Conservation (phyloP, 345 rosid species). For the Capsella bursapastoris region DNA sequence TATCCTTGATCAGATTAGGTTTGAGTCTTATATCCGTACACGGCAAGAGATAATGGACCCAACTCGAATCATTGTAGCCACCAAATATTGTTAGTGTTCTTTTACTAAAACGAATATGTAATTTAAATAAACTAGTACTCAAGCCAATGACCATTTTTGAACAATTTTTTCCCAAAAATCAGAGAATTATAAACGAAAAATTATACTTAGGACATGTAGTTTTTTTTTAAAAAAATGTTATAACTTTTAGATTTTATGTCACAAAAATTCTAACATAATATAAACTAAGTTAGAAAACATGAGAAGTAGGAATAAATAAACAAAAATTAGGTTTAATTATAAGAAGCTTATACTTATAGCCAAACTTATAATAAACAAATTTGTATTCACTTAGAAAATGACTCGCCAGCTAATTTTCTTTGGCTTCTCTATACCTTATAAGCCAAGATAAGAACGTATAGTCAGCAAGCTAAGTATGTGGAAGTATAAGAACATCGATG, state of each 20-base stretch:
- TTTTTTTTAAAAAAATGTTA: neutral
- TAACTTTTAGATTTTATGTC: too few relatives aligned
- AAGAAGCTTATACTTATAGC: neutral
- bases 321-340: neutral
- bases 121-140: neutral
- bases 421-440: neutral
- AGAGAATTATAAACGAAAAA: neutral
- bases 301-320: neutral
- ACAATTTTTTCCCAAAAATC: neutral
- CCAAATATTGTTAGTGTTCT: neutral
- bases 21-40: slow-evolving; percentile 17
- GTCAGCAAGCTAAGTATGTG: neutral
- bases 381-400: neutral
- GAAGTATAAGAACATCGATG: neutral
- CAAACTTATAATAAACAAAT: neutral
- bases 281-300: neutral
- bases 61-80: slow-evolving; percentile 12
- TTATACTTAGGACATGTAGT: neutral
- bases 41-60: slow-evolving; percentile 34
- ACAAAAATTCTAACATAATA: neutral
- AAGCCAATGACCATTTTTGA: neutral
- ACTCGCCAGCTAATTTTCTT: neutral
- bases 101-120: neutral
- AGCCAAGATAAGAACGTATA: neutral
- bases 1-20: slow-evolving; percentile 16